Percentiles rank a stretch among this genome's conserved stretches.
phyloP scores from a whole-genome alignment of 768 basidiomycete species.

The Exidia glandulosa region DNA sequence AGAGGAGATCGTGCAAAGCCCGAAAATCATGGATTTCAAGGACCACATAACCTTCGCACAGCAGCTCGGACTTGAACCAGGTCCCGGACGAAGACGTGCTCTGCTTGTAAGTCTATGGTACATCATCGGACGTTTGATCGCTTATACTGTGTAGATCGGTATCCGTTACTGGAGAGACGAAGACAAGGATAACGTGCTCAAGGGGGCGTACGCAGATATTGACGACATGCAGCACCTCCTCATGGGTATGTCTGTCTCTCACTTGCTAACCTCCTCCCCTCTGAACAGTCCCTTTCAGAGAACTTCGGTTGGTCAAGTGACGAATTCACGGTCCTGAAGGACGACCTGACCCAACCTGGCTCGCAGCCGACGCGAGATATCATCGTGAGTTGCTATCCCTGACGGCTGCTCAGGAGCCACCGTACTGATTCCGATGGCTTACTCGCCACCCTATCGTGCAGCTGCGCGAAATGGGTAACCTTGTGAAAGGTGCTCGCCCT shows the following conservation, averaged over 20 bases:
- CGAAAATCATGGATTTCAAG: background rate
- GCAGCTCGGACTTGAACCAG: background rate
- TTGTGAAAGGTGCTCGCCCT: background rate
- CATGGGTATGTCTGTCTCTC: conserved; percentile 3
- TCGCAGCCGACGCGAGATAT: background rate
- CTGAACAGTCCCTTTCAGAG: background rate
- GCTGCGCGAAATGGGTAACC: background rate
- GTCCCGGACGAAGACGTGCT: background rate
- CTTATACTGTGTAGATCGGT: background rate
- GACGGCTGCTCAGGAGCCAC: no score
- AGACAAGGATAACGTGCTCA: background rate
- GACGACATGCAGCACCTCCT: conserved; percentile 4
- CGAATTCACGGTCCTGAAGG: background rate
- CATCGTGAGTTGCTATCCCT: background rate
- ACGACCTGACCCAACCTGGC: background rate
- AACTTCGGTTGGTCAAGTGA: background rate
- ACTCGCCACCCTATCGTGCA: no score
- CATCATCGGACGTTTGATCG: no score
- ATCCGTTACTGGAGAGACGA: background rate
- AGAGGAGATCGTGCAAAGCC: background rate
- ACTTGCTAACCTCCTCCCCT: background rate
- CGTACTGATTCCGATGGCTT: no score
- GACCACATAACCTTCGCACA: background rate
- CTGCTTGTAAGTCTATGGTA: background rate
- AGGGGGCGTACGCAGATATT: conserved; percentile 1